Evolutionary conservation across 805 yeast species (phyloP), one percentile per base, ranked within the genome.

Genomic region (Yarrowia osloensis): DNA sequence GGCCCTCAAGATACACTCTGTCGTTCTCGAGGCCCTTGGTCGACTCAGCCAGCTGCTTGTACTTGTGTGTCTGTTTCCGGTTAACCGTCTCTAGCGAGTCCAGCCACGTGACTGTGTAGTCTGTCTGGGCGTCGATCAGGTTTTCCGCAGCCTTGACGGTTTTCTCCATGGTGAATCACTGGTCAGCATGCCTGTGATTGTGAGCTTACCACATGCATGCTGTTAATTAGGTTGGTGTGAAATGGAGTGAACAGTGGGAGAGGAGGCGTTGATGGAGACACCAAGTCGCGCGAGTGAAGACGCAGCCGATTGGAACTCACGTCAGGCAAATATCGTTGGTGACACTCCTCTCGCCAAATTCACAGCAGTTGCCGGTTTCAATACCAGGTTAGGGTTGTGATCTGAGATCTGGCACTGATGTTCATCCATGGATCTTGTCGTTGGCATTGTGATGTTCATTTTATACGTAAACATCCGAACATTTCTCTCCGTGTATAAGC

Each of bases 81-180:
- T 71, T 72, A 31, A 69, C 65, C n/a, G 73, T 69, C 49, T 72
- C 73, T 67, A 70, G 59, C 44, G 71, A 63, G 46, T 71, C 73
- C 31, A 71, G 68, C 57, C 67, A 65, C 15, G 68, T 67, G n/a
- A 67, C 68, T 11, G 69, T 68, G 57, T 63, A 66, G 46, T 72
- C 72, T 17, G 70, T 69, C 44, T 72, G 73, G 17, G 72, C 71
- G 19, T 72, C 74, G 8, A 71, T 49, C 61, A 69, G 62, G 44
- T 68, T 69, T 57, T 70, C 66, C 42, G 70, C 66, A 2, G 70
- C 71, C 39, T 35, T 66, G 63, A 66, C 69, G 4, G 73, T 67
- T 28, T 66, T 33, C 44, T 70, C 65, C 66, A 61, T 61, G 54
- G 57, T 33, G 28, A 33, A 50, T 50, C 57, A 22, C 29, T 50